These are phyloP conservation scores for Eutypa lata DNA, from an alignment of 2,329 filamentous ascomycete species.

Conservation along the genomic window DNA sequence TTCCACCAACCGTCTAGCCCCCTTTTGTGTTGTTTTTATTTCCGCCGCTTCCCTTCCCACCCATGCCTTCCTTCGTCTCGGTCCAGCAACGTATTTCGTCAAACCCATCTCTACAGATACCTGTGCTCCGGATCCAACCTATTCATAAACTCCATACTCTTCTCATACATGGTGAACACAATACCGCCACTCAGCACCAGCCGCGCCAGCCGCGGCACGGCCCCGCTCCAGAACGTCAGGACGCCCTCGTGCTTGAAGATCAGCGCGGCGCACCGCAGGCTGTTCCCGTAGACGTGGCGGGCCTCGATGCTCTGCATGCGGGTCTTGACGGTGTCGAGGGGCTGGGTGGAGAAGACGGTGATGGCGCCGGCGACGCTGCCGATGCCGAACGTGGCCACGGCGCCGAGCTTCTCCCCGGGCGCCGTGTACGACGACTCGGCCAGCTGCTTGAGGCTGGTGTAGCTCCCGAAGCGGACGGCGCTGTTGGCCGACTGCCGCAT, in stretches of 20 bases:
- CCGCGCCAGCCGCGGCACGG: slow-evolving; percentile 77
- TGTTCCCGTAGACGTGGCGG: slow-evolving; percentile 77
- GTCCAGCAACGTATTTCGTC: slow-evolving; percentile 6
- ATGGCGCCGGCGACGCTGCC: slow-evolving; percentile 86
- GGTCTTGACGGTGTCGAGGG: slow-evolving; percentile 93
- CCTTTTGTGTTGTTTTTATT: background rate
- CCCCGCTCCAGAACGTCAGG: slow-evolving; percentile 90
- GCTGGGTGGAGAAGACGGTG: slow-evolving; percentile 76
- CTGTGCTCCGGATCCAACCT: slow-evolving; percentile 75
- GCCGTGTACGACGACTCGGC: slow-evolving; percentile 88
- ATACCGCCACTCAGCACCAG: slow-evolving; percentile 92
- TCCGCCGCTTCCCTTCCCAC: slow-evolving; percentile 4
- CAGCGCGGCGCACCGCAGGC: slow-evolving; percentile 73
- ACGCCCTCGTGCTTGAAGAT: slow-evolving; percentile 90
- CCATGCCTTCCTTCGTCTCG: background rate
- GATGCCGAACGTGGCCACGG: slow-evolving; percentile 83
- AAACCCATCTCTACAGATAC: slow-evolving; percentile 60
- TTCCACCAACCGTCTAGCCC: too few species aligned
- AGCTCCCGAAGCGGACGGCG: slow-evolving; percentile 85
- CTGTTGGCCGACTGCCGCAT: slow-evolving; percentile 93
- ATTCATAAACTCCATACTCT: slow-evolving; percentile 86
- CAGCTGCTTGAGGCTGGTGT: slow-evolving; percentile 85
- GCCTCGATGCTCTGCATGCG: slow-evolving; percentile 96
- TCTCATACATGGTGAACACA: slow-evolving; percentile 98
- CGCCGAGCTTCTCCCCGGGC: slow-evolving; percentile 90